A percentile compares a stretch with the other conserved stretches of the same genome.
These are phyloP conservation scores for Cryphonectria naterciae DNA, from an alignment of 2,329 filamentous ascomycete genomes.

Conservation along the genomic window DNA sequence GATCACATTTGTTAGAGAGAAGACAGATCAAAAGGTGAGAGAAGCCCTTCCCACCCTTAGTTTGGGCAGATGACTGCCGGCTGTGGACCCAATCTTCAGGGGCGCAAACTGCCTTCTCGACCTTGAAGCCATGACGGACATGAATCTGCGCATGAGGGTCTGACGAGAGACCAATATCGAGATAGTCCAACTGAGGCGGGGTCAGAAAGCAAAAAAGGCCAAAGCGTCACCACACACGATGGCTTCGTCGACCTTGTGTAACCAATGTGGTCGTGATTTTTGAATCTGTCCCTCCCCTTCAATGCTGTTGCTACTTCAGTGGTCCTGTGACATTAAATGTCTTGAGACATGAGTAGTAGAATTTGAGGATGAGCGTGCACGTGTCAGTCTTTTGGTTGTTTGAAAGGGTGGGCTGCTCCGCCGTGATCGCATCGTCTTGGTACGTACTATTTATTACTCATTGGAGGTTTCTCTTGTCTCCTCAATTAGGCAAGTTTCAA, in stretches of 20 bases:
- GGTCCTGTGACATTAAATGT: background rate
- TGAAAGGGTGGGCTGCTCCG: background rate
- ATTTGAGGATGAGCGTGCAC: background rate
- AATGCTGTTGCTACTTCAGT: background rate
- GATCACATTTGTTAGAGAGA: slow-evolving; percentile 15
- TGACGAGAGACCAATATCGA: background rate
- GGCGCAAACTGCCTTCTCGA: slow-evolving; percentile 59
- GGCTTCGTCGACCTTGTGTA: background rate
- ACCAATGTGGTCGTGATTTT: background rate
- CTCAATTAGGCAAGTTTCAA: background rate
- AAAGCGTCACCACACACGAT: background rate
- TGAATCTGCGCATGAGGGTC: slow-evolving; percentile 38
- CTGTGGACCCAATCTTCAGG: slow-evolving; percentile 45
- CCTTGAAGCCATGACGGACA: slow-evolving; percentile 48
- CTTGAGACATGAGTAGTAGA: background rate
- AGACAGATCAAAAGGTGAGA: background rate
- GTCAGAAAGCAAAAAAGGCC: background rate
- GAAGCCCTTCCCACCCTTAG: slow-evolving; percentile 38
- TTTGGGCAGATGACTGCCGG: slow-evolving; percentile 44
- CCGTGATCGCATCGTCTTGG: background rate
- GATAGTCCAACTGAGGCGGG: no score
- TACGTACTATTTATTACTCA: slow-evolving; percentile 1
- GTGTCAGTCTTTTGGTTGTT: background rate
- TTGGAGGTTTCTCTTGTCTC: background rate
- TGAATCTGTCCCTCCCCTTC: background rate